Evolutionary conservation across 257 asterid species (phyloP).

Genomic region (Echites panduratus): DNA sequence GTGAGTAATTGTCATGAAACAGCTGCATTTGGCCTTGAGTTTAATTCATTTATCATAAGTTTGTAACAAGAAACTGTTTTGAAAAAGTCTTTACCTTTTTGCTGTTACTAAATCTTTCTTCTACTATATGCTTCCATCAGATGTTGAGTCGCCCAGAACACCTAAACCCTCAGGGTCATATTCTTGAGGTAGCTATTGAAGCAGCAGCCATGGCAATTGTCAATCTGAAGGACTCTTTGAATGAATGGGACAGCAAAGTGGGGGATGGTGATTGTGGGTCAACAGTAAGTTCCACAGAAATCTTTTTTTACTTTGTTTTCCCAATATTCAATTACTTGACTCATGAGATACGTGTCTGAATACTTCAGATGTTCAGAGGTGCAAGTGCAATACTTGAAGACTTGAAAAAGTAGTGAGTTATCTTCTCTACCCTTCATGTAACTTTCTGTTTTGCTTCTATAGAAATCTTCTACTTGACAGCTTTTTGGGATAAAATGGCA

Average conservation of each 20-base stretch:
- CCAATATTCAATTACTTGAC: background rate
- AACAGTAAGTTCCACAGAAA: conserved; percentile 54
- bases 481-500: background rate
- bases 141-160: conserved; percentile 56
- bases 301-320: conserved; percentile 9
- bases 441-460: background rate
- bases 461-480: background rate
- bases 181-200: conserved; percentile 83
- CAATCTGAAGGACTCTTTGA: conserved; percentile 60
- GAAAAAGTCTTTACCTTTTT: background rate
- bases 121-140: conserved; percentile 39
- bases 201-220: conserved; percentile 75
- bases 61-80: background rate
- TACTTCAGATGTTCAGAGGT: conserved; percentile 76
- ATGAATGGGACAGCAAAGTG: conserved; percentile 94
- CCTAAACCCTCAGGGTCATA: conserved; percentile 51
- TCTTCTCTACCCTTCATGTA: conserved; percentile 11
- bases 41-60: background rate
- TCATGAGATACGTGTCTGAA: conserved; percentile 13
- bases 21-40: background rate
- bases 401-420: conserved; percentile 62
- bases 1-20: background rate
- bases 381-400: conserved; percentile 90
- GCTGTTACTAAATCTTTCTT: conserved; percentile 19
- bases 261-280: conserved; percentile 99